Percentiles rank a stretch among this genome's conserved stretches.
Evolutionary conservation across 768 basidiomycete genomes (phyloP).

Genomic region (Psilocybe tampanensis): DNA sequence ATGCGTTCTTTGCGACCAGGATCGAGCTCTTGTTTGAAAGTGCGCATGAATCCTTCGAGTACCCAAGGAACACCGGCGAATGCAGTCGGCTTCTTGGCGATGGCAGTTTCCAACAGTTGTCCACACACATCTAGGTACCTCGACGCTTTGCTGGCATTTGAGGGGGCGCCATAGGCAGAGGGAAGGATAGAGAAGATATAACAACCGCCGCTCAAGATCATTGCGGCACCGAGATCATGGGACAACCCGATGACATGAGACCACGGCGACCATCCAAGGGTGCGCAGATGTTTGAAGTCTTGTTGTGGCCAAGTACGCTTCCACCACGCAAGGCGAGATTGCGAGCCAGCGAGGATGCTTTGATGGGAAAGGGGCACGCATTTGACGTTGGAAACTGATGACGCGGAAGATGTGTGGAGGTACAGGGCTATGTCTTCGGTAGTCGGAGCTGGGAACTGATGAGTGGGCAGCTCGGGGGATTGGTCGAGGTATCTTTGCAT

Average conservation of each 20-base stretch:
- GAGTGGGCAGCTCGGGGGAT: constrained; percentile 20
- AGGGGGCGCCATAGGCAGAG: constrained; percentile 24
- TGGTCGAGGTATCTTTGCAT: constrained; percentile 29
- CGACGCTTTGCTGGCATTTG: constrained; percentile 8
- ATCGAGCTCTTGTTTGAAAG: constrained; percentile 22
- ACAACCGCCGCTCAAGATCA: constrained; percentile 30
- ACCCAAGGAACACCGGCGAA: constrained; percentile 37
- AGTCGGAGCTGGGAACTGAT: constrained; percentile 22
- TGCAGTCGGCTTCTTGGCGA: constrained; percentile 23
- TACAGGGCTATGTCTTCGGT: constrained; percentile 28
- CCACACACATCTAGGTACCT: constrained; percentile 27
- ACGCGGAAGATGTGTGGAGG: constrained; percentile 37
- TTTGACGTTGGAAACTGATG: constrained; percentile 33
- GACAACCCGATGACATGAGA: constrained; percentile 33
- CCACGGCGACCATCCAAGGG: constrained; percentile 36
- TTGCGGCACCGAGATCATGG: constrained; percentile 27
- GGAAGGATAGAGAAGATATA: constrained; percentile 35
- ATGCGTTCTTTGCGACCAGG: constrained; percentile 19
- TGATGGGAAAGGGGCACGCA: constrained; percentile 34
- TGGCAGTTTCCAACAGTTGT: constrained; percentile 27
- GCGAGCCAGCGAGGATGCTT: constrained; percentile 26
- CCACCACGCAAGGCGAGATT: constrained; percentile 28
- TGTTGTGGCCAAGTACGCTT: constrained; percentile 29
- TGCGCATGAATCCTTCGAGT: constrained; percentile 30
- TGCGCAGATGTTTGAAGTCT: constrained; percentile 25